Evolutionary conservation across 1,284 basidiomycete species (phyloP), one percentile per base, ranked within the genome.

Genomic region (Singerocomus rubriflavus): DNA sequence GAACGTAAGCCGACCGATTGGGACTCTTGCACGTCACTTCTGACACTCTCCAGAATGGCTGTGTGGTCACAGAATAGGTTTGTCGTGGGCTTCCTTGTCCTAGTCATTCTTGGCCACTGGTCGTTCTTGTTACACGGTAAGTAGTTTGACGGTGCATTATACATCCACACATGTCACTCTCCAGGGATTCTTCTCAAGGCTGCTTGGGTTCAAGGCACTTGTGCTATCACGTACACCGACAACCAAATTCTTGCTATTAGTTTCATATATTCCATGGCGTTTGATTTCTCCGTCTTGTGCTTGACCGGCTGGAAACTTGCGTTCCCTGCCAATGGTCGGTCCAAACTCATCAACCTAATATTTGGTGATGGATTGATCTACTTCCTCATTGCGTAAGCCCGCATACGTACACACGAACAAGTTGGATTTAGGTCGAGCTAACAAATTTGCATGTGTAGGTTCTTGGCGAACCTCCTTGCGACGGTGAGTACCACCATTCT

Each of bases 101-200:
- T 76, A 17, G 63, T 89, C 48, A 87, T 87, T 54, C 71, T 88
- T 35, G 87, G 81, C 0, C 86, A 90, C 59, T 90, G 86, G 86
- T 83, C 82, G 5, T 74, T 90, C 37, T 74, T 89, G 42, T 70
- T 89, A n/a, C 87, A 88, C 59, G 86, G 86, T 79, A 61, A 27
- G 66, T 60, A n/a, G 16, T 30, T 31, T 47, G 10, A 41, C 9
- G 27, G 16, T 44, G 11, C 9, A 4, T 27, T 0, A 27, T 6
- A 13, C 32, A 33, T 51, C 40, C 10, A 41, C 31, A 39, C 41
- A 54, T 49, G 29, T 30, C 46, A 1, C 44, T 10, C 33, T 40
- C 17, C 43, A 86, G 84, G 84, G 26, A 71, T 84, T 14, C 71
- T 84, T 29, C 69, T 87, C 26, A 78, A 79, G 52, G 84, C 84